These are phyloP conservation scores for Talaromyces liani DNA, from an alignment of 495 filamentous ascomycete genomes.

Conservation along the genomic window DNA sequence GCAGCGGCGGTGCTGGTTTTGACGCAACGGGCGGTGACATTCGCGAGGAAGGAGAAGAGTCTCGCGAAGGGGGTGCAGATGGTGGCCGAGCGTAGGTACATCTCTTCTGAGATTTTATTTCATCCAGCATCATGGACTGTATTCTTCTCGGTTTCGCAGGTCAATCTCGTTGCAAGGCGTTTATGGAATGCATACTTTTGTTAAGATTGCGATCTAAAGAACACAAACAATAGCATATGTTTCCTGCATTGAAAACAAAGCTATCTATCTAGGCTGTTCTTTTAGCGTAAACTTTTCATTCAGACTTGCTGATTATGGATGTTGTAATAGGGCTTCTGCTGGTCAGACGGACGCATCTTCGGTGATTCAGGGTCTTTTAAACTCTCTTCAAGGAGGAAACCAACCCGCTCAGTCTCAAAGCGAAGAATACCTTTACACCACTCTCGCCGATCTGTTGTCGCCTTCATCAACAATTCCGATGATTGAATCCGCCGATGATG, in stretches of 20 bases:
- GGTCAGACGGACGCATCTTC: slow-evolving; percentile 48
- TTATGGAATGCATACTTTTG: slow-evolving; percentile 7
- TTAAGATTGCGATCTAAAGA: neutral
- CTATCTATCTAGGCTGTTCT: slow-evolving; percentile 3
- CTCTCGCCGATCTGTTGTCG: slow-evolving; percentile 79
- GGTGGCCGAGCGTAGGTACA: slow-evolving; percentile 98
- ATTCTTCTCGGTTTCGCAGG: neutral
- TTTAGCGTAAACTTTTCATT: slow-evolving; percentile 7
- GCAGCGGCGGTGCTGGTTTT: slow-evolving; percentile 71
- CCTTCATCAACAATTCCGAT: slow-evolving; percentile 68
- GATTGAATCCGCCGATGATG: slow-evolving; percentile 55
- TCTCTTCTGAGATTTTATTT: slow-evolving; percentile 26
- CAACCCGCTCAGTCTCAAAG: slow-evolving; percentile 39
- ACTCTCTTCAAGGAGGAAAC: slow-evolving; percentile 63
- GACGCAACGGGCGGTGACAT: slow-evolving; percentile 86
- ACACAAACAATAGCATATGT: slow-evolving; percentile 1
- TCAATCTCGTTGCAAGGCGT: slow-evolving; percentile 11
- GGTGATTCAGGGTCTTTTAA: slow-evolving; percentile 79
- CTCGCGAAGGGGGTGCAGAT: slow-evolving; percentile 87
- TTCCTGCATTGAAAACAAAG: slow-evolving; percentile 1
- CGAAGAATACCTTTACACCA: slow-evolving; percentile 63
- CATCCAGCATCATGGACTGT: neutral
- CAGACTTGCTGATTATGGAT: slow-evolving; percentile 14
- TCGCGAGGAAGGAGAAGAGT: slow-evolving; percentile 78
- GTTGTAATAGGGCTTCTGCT: slow-evolving; percentile 27